Conservation (phyloP, 306 rosid genomes). For the Nissolia schottii region DNA sequence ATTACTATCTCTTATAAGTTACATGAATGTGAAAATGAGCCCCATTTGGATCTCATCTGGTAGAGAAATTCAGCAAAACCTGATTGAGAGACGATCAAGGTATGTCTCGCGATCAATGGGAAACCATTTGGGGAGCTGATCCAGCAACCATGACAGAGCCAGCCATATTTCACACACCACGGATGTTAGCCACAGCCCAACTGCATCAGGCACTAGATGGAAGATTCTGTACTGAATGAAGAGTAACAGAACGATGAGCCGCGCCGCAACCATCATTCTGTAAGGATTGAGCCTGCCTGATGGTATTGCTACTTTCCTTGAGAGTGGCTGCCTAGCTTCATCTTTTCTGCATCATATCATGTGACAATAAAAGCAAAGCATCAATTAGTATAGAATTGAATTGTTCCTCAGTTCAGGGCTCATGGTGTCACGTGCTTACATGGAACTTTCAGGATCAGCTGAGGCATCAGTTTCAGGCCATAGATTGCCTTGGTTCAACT, state of each 20-base stretch:
- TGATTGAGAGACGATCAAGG: constrained; percentile 87
- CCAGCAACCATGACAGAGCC: constrained; percentile 85
- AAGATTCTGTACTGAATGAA: constrained; percentile 72
- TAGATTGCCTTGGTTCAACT: constrained; percentile 70
- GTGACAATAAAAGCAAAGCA: not conserved
- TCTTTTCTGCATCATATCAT: constrained; percentile 62
- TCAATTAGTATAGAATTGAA: not conserved
- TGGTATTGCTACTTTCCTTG: constrained; percentile 91
- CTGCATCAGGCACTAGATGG: constrained; percentile 82
- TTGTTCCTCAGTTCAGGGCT: not conserved
- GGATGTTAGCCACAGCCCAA: constrained; percentile 87
- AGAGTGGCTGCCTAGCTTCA: constrained; percentile 86
- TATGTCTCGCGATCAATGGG: constrained; percentile 95
- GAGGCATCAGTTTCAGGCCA: constrained; percentile 66
- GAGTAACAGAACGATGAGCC: constrained; percentile 58
- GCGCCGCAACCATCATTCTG: constrained; percentile 76
- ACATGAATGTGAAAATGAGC: not conserved
- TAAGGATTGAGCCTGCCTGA: constrained; percentile 89
- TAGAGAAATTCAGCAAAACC: constrained; percentile 37
- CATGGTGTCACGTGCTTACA: constrained; percentile 38
- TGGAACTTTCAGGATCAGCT: constrained; percentile 71
- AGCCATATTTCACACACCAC: constrained; percentile 92
- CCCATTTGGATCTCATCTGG: not conserved
- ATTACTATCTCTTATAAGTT: not conserved
- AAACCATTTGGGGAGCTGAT: constrained; percentile 96